These are phyloP conservation scores for Aureobasidium uvarum DNA, from an alignment of 2,329 filamentous ascomycete species.

Conservation along the genomic window DNA sequence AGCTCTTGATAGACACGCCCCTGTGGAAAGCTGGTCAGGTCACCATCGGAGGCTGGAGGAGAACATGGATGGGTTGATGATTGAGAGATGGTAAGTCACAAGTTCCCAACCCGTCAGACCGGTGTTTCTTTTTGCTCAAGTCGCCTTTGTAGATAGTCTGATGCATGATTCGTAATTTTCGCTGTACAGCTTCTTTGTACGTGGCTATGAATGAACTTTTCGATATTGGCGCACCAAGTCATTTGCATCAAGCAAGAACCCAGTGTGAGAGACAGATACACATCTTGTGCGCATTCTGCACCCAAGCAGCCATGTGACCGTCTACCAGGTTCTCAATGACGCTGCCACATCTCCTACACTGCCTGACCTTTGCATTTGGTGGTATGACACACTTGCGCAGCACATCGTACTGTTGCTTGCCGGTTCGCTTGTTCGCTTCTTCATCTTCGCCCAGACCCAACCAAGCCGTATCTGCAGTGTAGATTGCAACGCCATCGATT, in stretches of 20 bases:
- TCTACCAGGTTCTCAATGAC: constrained; percentile 48
- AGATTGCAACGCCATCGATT: constrained; percentile 65
- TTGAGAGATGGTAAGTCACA: background rate
- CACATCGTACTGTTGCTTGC: constrained; percentile 58
- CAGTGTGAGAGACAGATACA: constrained; percentile 34
- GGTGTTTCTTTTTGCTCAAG: background rate
- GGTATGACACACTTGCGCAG: constrained; percentile 52
- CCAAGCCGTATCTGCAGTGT: constrained; percentile 69
- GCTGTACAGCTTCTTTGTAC: background rate
- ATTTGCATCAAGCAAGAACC: constrained; percentile 23
- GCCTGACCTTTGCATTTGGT: constrained; percentile 38
- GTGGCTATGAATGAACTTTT: background rate
- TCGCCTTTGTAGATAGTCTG: no score
- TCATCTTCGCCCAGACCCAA: constrained; percentile 63
- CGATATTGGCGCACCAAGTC: background rate
- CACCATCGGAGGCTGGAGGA: constrained; percentile 8
- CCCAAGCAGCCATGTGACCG: constrained; percentile 34
- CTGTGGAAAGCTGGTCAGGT: constrained; percentile 16
- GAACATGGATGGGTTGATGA: background rate
- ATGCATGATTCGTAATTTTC: background rate
- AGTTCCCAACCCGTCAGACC: background rate
- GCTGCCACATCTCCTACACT: constrained; percentile 48
- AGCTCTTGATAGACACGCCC: background rate
- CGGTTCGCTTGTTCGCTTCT: constrained; percentile 56
- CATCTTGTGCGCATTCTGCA: constrained; percentile 35